phyloP scores from a whole-genome alignment of 139 green algal species.

The Tetradesmus obliquus region DNA sequence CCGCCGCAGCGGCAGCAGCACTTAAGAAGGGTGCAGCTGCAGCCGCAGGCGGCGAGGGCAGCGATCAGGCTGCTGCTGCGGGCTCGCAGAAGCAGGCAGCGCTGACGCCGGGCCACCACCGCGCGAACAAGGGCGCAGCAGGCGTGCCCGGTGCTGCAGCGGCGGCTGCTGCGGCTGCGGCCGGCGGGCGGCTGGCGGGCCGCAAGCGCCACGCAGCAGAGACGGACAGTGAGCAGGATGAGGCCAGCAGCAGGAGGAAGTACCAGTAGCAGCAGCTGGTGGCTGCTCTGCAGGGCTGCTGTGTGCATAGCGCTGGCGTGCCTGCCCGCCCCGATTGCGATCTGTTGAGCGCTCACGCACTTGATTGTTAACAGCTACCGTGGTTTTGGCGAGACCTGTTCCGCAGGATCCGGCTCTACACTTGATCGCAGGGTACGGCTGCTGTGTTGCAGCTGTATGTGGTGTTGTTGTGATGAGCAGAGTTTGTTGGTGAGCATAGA shows the following conservation, averaged over 20 bases:
- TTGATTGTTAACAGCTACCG: neutral
- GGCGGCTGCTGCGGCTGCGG: neutral
- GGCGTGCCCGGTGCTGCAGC: neutral
- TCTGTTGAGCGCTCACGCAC: neutral
- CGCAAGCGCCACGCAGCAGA: conserved; percentile 16
- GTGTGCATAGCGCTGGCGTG: neutral
- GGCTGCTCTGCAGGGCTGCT: neutral
- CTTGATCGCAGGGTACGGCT: no score
- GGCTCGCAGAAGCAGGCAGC: neutral
- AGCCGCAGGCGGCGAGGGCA: neutral
- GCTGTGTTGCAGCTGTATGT: no score
- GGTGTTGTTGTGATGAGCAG: no score
- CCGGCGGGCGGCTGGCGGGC: neutral
- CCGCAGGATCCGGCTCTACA: no score
- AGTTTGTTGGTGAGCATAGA: no score
- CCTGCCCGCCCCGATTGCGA: neutral
- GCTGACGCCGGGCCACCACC: neutral
- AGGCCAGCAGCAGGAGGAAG: conserved; percentile 46
- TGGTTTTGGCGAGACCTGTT: no score
- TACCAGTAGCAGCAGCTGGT: neutral
- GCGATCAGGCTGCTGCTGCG: neutral
- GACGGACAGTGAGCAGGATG: conserved; percentile 42
- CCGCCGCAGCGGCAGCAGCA: neutral
- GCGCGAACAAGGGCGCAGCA: neutral
- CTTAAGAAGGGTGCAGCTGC: neutral